Evolutionary conservation across 2,329 filamentous ascomycete genomes (phyloP).

Genomic region (Fusarium sublunatum): DNA sequence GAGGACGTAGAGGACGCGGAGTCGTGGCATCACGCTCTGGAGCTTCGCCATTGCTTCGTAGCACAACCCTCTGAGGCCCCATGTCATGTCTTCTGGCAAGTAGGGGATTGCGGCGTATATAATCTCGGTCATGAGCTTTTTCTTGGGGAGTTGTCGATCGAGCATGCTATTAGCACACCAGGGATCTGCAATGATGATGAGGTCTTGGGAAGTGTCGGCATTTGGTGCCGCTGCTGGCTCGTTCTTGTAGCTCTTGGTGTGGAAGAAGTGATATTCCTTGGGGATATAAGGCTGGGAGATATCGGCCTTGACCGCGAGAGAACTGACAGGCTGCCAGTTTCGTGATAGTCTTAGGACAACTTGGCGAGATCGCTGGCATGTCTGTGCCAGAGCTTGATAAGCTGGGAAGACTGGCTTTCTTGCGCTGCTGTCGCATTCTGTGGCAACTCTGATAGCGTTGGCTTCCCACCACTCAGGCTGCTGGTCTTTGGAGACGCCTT

Average conservation of each 20-base stretch:
- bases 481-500: background rate
- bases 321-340: background rate
- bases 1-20: conserved; percentile 4
- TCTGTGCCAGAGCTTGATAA: background rate
- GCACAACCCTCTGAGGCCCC: accelerated
- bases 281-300: background rate
- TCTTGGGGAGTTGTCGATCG: background rate
- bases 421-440: background rate
- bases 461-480: background rate
- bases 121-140: background rate
- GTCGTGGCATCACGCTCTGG: background rate
- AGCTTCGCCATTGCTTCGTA: background rate
- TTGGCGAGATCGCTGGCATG: background rate
- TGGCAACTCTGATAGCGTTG: background rate
- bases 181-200: background rate
- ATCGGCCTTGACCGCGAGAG: background rate
- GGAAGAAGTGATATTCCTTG: background rate
- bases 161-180: background rate
- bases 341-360: background rate
- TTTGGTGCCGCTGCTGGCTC: background rate
- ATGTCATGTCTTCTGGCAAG: background rate
- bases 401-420: background rate
- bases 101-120: background rate
- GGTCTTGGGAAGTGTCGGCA: background rate
- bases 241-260: background rate